Base-by-base conservation (phyloP, 192 early-diverging fungal species). In the Backusella tarrabulga region DNA sequence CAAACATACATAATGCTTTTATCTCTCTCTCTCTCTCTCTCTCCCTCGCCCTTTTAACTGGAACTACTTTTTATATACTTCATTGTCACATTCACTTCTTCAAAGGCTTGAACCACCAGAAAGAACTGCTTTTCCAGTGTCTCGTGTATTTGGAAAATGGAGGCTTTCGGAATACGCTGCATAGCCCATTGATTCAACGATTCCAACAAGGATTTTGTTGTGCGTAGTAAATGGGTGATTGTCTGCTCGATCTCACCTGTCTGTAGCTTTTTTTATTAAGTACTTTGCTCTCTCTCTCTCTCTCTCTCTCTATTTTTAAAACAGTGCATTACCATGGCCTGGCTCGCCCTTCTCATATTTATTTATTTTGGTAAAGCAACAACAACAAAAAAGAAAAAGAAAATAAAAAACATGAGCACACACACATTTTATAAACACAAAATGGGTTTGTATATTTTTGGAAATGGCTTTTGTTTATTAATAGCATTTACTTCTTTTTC, bases 221-320 rank as follows among this genome's bases (percentile, higher is more conserved):
- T 79, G 26, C 78, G 50, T 38, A 83, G 26, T 26, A 83, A 36
- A 17, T 74, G 29, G 15, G 81, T 83, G n/a, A 83, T 75, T 26
- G 71, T 74, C 38, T 79, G 81, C 23, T 83, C 81, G 50, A 83
- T 83, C 63, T 79, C 81, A 26, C 63, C 75, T 12, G 78, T 75
- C 68, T 79, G 44, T 21, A 21, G 29, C n/a, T 56, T 60, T 23
- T 60, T 60, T 23, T 60, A 12, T 60, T 60, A 32, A 32, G 32
- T 32, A 32, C 32, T 29, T 60, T 60, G 32, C 3, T 32, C 32
- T 32, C 32, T 32, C 2, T 32, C 3, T 32, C 32, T 32, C 32
- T 32, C 2, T 32, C n/a, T n/a, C n/a, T n/a, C 35, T 36, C 5
- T 2, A 42, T 7, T 19, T 19, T 5, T 17, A 14, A 29, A 34